Evolutionary conservation across 179 eudicot genomes (phyloP).

Genomic region (Silene noctiflora): DNA sequence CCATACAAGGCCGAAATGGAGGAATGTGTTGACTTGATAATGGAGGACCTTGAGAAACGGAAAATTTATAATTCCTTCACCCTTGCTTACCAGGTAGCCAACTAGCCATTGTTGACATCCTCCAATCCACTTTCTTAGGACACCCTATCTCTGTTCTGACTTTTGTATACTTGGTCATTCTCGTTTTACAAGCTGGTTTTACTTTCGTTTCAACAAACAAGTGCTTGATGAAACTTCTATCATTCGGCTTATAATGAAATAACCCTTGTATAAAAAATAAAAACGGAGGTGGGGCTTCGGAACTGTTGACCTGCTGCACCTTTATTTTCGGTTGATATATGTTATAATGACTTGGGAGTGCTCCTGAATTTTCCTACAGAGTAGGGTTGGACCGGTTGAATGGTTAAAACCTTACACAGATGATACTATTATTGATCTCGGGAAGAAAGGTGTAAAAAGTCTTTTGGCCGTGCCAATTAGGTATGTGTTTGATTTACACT

Average conservation of each 20-base stretch:
- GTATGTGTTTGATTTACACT: conserved; percentile 29
- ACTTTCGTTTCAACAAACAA: no score
- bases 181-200: no score
- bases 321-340: background rate
- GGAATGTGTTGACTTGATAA: conserved; percentile 94
- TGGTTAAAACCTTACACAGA: conserved; percentile 99
- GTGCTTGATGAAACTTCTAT: background rate
- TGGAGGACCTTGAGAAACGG: conserved; percentile 90
- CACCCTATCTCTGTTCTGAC: background rate
- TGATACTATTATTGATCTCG: conserved; percentile 85
- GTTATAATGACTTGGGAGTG: conserved; percentile 18
- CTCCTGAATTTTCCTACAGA: conserved; percentile 43
- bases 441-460: conserved; percentile 86
- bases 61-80: conserved; percentile 64
- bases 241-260: background rate
- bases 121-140: background rate
- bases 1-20: conserved; percentile 99
- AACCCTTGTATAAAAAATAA: no score
- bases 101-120: conserved; percentile 34
- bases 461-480: conserved; percentile 97
- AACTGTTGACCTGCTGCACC: background rate
- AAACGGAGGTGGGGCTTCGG: background rate
- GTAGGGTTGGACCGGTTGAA: conserved; percentile 98
- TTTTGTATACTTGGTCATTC: no score
- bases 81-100: conserved; percentile 96